These are phyloP conservation scores for Scalesia atractyloides DNA, from an alignment of 129 eudicot genomes.

Conservation along the genomic window DNA sequence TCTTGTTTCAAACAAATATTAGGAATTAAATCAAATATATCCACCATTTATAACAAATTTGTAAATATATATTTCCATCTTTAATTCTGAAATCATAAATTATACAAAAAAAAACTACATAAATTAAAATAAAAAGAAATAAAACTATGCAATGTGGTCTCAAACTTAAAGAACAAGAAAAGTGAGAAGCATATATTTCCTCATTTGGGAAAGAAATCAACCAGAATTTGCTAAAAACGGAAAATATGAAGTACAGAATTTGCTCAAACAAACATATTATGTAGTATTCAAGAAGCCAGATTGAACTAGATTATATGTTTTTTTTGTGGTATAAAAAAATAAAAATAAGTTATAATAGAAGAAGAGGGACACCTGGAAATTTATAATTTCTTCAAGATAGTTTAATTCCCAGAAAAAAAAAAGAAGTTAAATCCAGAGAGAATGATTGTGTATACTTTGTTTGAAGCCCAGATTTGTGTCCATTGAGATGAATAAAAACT, in stretches of 20 bases:
- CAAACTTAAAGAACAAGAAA: neutral
- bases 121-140: too few species aligned
- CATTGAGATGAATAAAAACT: conserved; percentile 6
- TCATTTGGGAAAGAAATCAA: too few species aligned
- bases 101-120: neutral
- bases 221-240: neutral
- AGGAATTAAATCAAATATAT: neutral
- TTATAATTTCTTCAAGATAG: neutral
- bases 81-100: neutral
- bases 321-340: too few species aligned
- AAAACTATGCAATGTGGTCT: conserved; percentile 8
- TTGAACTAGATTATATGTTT: too few species aligned
- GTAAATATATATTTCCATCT: too few species aligned
- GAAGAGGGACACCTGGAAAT: conserved; percentile 8
- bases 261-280: too few species aligned
- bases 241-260: neutral
- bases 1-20: neutral
- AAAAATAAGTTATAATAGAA: neutral
- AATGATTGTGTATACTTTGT: neutral
- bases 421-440: conserved; percentile 2
- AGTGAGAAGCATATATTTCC: too few species aligned
- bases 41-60: neutral
- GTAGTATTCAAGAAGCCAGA: too few species aligned
- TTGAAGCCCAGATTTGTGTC: neutral
- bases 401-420: neutral